phyloP scores from a whole-genome alignment of 1,139 yeast species.

The Arxiozyma heterogenica region DNA sequence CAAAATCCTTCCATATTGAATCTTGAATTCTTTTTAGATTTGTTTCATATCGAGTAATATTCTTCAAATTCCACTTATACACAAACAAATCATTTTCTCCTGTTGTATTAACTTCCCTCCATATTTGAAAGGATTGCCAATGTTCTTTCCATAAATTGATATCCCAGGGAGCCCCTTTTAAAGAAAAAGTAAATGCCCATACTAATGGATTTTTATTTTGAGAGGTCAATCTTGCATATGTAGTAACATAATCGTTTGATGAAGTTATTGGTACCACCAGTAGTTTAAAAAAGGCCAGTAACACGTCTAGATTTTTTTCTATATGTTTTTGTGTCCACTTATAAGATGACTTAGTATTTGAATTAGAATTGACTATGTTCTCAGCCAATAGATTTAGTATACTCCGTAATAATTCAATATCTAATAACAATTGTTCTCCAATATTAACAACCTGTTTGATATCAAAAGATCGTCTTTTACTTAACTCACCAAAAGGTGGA shows the following conservation, averaged over 20 bases:
- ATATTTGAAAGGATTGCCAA: constrained; percentile 18
- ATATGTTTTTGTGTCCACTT: constrained; percentile 25
- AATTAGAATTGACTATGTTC: constrained; percentile 6
- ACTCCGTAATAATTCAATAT: constrained; percentile 54
- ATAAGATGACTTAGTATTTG: constrained; percentile 12
- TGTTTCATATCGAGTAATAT: constrained; percentile 19
- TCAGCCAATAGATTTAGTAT: constrained; percentile 33
- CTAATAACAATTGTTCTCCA: constrained; percentile 75
- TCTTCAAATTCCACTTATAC: constrained; percentile 19
- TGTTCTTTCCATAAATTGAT: constrained; percentile 22
- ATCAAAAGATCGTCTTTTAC: constrained; percentile 16
- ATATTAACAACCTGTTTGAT: constrained; percentile 57
- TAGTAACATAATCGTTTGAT: constrained; percentile 24
- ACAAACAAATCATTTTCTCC: constrained; percentile 15
- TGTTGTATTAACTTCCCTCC: constrained; percentile 4
- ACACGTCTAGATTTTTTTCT: constrained; percentile 17
- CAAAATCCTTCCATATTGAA: constrained; percentile 23
- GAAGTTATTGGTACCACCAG: constrained; percentile 25
- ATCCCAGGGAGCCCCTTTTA: constrained; percentile 29
- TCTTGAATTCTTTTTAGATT: constrained; percentile 21
- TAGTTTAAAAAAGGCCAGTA: constrained; percentile 21
- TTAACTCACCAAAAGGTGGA: constrained; percentile 20
- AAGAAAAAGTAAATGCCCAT: constrained; percentile 25
- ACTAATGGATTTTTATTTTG: constrained; percentile 21
- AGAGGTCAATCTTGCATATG: constrained; percentile 20